Evolutionary conservation across 2,329 filamentous ascomycete species (phyloP).

Genomic region (Parafenestella ontariensis): DNA sequence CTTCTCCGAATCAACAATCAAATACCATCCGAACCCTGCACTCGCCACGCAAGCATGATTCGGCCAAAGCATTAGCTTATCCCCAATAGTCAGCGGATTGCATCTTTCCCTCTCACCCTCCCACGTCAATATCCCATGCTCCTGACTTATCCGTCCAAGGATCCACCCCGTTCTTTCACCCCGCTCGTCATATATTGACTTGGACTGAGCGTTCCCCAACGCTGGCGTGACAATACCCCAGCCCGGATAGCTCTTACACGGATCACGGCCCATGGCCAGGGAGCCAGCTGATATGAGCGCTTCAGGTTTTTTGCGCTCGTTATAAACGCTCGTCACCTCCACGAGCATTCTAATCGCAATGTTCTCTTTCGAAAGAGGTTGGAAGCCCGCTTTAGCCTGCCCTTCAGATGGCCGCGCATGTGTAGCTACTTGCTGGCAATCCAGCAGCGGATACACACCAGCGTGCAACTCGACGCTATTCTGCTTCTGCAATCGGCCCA

Average conservation of each 20-base stretch:
- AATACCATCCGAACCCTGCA: constrained; percentile 74
- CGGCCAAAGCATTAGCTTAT: constrained; percentile 75
- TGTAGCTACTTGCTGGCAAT: constrained; percentile 80
- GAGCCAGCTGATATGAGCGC: constrained; percentile 73
- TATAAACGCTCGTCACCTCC: constrained; percentile 74
- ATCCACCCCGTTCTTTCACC: constrained; percentile 63
- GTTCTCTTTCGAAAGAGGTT: constrained; percentile 59
- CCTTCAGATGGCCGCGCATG: constrained; percentile 60
- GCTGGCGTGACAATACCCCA: constrained; percentile 74
- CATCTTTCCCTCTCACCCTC: constrained; percentile 46
- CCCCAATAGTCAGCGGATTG: constrained; percentile 63
- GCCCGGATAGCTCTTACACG: constrained; percentile 72
- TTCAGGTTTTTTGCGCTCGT: constrained; percentile 59
- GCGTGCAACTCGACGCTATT: constrained; percentile 72
- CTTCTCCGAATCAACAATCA: constrained; percentile 71
- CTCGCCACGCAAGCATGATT: constrained; percentile 83
- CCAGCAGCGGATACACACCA: constrained; percentile 76
- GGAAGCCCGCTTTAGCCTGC: constrained; percentile 17
- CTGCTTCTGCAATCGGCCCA: constrained; percentile 46
- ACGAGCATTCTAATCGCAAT: constrained; percentile 74
- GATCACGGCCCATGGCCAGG: constrained; percentile 75
- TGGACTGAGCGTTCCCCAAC: constrained; percentile 42
- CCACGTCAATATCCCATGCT: constrained; percentile 77
- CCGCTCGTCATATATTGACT: constrained; percentile 35
- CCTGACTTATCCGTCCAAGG: constrained; percentile 75